Evolutionary conservation across 441 rosid species (phyloP), one percentile per base, ranked within the genome.

Genomic region (Breynia disticha): DNA sequence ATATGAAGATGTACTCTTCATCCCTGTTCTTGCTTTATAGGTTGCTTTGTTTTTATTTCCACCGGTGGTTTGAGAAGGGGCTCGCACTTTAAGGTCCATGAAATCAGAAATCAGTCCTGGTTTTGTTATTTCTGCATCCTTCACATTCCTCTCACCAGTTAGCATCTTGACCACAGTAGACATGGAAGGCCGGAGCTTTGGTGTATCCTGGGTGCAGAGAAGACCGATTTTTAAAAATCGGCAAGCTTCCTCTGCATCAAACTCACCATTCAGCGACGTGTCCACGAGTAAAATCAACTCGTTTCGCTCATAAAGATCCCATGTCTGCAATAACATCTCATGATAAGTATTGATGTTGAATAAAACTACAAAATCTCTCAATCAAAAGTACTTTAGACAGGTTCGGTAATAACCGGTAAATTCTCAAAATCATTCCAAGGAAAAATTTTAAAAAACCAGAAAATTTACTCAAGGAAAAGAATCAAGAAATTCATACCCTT

Each of bases 91-190:
- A 61, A 86, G 76, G 68, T 86, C 97, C 95, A 82, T 78, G 77
- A 88, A 83, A 66, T 93, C 98, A 15, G 97, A 76, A 20, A 93
- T 86, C 46, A 93, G 63, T 41, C 89, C 94, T 5, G 98, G 98
- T 72, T 79, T 86, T 46, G 74, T 55, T 59, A 93, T 84, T 63
- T 56, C 79, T 0, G 22, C 48, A 18, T 74, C 74, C 22, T 76
- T 67, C 6, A 83, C 46, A 5, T 54, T 50, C 57, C 61, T 72
- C 76, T 73, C 60, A 22, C 95, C 90, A 1, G 72, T 78, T 24
- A 88, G 74, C 77, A 81, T 62, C 79, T 71, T 81, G 55, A 86
- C 84, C 17, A 84, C 84, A 0, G 77, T 81, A 16, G 98, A 77
- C 97, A 93, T 93, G 35, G 78, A 72, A 42, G 98, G 98, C 12